Evolutionary conservation across 2,329 filamentous ascomycete genomes (phyloP).

Genomic region (Penicillium griseofulvum): DNA sequence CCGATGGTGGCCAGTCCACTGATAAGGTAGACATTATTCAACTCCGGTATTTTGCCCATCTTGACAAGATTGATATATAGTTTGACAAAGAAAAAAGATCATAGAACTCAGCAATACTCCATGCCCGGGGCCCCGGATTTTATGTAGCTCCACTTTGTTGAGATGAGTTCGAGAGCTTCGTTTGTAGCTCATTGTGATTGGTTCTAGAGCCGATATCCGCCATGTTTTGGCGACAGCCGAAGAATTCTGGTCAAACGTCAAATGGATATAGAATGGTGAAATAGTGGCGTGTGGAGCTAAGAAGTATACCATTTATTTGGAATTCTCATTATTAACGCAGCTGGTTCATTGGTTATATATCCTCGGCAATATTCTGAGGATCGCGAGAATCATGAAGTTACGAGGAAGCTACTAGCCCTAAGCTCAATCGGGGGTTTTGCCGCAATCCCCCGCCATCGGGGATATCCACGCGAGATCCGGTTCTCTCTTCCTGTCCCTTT

Average conservation of each 20-base stretch:
- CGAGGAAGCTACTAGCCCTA: background rate
- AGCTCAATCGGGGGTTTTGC: conserved; percentile 9
- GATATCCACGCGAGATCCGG: conserved; percentile 17
- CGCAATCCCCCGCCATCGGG: conserved; percentile 9
- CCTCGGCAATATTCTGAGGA: background rate
- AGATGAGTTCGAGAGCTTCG: background rate
- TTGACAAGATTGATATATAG: background rate
- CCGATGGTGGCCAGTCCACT: conserved; percentile 17
- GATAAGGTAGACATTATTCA: conserved; percentile 18
- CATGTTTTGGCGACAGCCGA: conserved; percentile 4
- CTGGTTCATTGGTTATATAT: background rate
- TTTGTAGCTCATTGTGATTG: background rate
- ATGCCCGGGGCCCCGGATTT: conserved; percentile 16
- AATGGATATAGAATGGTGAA: background rate
- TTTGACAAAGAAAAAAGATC: background rate
- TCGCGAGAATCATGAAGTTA: background rate
- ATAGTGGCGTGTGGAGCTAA: background rate
- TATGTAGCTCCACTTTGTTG: conserved; percentile 15
- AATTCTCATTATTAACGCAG: background rate
- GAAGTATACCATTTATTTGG: background rate
- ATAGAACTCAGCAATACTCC: background rate
- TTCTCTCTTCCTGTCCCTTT: background rate
- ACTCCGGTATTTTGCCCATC: conserved; percentile 11
- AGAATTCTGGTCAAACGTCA: background rate
- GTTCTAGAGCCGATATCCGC: conserved; percentile 13